Evolutionary conservation across 202 grass and related monocot genomes (phyloP), one percentile per base, ranked within the genome.

Genomic region (Saccharum hybrid): DNA sequence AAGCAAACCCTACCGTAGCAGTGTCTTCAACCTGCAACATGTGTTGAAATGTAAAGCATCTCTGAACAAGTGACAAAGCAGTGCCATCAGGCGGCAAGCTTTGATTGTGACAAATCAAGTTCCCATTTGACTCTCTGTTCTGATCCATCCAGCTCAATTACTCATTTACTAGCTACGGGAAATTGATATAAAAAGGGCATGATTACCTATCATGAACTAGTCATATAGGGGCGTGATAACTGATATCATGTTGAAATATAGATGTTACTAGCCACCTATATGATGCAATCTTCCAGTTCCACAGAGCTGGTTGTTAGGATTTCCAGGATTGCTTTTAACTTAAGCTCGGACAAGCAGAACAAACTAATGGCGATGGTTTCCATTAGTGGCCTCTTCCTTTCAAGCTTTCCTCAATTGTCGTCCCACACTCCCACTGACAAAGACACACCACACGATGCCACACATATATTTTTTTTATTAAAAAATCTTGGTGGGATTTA

Each of bases 271-370:
- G 67, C 49, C 48, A 86, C 68, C 88, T 83, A 69, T 82, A 0
- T 75, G 75, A 83, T 74, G 57, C 56, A 62, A 83, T 79, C 60
- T 74, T 80, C 72, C 68, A 83, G 68, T 75, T 79, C 21, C 28
- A 1, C 31, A 65, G 54, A 84, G 56, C 7, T 90, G 64, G 76
- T 84, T 76, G 71, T 87, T 87, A 60, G 71, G 84, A 81, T 83
- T 81, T 81, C 38, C 26, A 61, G 45, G 63, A 36, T 90, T 87
- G 76, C 84, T 90, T 90, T 87, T 79, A 90, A 84, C 76, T 87
- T 75, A 90, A 90, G 88, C 36, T 87, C 81, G 18, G 84, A 72
- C 88, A 87, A 76, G 71, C 76, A 81, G 84, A 90, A 87, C 88
- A 87, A 77, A 72, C 81, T 81, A 84, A 87, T 87, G 52, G 84